Evolutionary conservation across 495 filamentous ascomycete genomes (phyloP), one percentile per base, ranked within the genome.

Genomic region (Parachaetomium inaequale): DNA sequence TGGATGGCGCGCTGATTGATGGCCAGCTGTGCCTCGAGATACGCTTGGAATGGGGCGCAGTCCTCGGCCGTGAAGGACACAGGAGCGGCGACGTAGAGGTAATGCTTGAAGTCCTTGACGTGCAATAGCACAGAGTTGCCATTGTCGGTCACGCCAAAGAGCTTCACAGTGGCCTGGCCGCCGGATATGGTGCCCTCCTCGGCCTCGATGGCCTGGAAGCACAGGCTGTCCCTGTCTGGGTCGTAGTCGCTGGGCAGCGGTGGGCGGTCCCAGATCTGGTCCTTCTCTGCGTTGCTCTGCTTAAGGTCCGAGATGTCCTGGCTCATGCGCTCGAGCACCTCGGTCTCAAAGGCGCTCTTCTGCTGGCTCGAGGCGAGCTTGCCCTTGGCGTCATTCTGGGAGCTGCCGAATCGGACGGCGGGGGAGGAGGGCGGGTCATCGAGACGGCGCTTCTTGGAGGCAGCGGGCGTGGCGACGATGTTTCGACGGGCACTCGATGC

Each of bases 81-180:
- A 0, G 94, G 94, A 1, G 94, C 94, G 10, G 91, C 87, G 50
- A 98, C 86, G 68, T 96, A 99, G 54, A 99, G 84, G 68, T 99
- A 99, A 73, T 98, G 94, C 61, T 90, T 85, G 74, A 99, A 99
- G 70, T 90, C 91, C 7, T 89, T 96, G 59, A 99, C 92, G 74
- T 99, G 93, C 19, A 99, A 81, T 61, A 98, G 80, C 10, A 96
- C 93, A 2, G 94, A 98, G 76, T 99, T 90, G 63, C 94, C 94
- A 46, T 82, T 76, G 79, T 94, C 90, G n/a, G 93, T 97, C n/a
- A 97, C 91, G 67, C 94, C 94, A 73, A 97, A 99, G 15, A 99
- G 82, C 74, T 91, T 91, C 61, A 98, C 82, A 0, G 89, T 84
- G 2, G 88, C 78, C 68, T 83, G 86, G 19, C 88, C 90, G 62